Evolutionary conservation across 352 stramenopile species (phyloP).

Genomic region (Phytophthora chlamydospora): DNA sequence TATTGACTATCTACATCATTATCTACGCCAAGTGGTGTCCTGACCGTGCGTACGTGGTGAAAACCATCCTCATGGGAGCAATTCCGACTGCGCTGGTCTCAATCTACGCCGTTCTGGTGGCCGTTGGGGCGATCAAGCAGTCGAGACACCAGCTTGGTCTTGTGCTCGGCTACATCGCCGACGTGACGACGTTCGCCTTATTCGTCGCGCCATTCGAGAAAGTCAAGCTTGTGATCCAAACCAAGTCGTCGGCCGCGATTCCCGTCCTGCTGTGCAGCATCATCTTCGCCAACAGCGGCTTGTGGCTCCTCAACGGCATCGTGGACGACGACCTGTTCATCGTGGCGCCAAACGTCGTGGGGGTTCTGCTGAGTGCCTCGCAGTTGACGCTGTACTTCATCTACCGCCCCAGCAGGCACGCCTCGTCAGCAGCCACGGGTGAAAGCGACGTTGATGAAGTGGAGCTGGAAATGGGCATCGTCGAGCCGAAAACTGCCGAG

Average conservation of each 20-base stretch:
- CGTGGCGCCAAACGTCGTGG: constrained; percentile 45
- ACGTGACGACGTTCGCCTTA: constrained; percentile 32
- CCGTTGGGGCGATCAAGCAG: constrained; percentile 16
- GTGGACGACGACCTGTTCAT: constrained; percentile 56
- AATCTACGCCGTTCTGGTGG: constrained; percentile 29
- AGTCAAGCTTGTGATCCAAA: constrained; percentile 30
- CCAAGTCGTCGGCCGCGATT: constrained; percentile 47
- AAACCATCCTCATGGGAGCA: constrained; percentile 4
- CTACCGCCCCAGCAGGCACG: constrained; percentile 28
- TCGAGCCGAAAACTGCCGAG: neutral
- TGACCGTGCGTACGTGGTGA: constrained; percentile 26
- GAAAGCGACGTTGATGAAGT: constrained; percentile 16
- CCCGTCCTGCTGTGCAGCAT: constrained; percentile 53
- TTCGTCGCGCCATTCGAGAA: constrained; percentile 40
- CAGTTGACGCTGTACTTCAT: constrained; percentile 58
- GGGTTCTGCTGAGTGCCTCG: constrained; percentile 36
- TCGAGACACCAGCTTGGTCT: constrained; percentile 26
- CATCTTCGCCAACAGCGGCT: constrained; percentile 52
- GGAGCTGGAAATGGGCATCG: constrained; percentile 8
- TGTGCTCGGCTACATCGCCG: constrained; percentile 29
- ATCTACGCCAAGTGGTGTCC: constrained; percentile 32
- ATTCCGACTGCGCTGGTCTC: constrained; percentile 21
- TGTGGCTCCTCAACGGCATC: constrained; percentile 61
- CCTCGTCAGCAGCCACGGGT: constrained; percentile 4
- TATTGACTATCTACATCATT: constrained; percentile 24